phyloP scores from a whole-genome alignment of 495 filamentous ascomycete species.

The Penicillium macrosclerotiorum region DNA sequence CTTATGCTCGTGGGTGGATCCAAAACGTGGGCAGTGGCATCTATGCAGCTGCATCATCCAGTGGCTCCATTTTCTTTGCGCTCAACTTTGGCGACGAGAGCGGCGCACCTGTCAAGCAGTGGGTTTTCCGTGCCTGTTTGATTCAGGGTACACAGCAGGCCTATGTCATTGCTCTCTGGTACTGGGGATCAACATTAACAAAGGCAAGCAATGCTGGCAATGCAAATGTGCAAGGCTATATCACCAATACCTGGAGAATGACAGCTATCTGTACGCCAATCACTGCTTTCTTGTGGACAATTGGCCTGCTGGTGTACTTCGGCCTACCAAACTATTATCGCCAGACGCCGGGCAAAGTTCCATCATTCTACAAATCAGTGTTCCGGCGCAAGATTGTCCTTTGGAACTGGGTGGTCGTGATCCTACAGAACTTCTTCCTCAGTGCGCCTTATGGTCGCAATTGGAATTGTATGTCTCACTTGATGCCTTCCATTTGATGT shows the following conservation, averaged over 20 bases:
- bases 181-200: slow-evolving; percentile 48
- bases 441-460: slow-evolving; percentile 51
- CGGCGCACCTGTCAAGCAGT: slow-evolving; percentile 47
- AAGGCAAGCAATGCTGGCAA: slow-evolving; percentile 35
- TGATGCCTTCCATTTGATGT: neutral
- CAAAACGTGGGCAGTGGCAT: slow-evolving; percentile 48
- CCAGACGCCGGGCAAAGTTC: slow-evolving; percentile 65
- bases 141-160: slow-evolving; percentile 52
- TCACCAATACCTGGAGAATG: slow-evolving; percentile 48
- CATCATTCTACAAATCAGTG: slow-evolving; percentile 51
- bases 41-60: slow-evolving; percentile 49
- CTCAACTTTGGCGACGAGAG: slow-evolving; percentile 53
- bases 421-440: slow-evolving; percentile 50
- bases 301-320: slow-evolving; percentile 43
- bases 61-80: slow-evolving; percentile 50
- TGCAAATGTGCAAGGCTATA: slow-evolving; percentile 29
- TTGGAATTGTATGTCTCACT: slow-evolving; percentile 42
- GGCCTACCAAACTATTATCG: slow-evolving; percentile 52
- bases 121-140: slow-evolving; percentile 52
- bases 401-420: slow-evolving; percentile 49
- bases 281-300: slow-evolving; percentile 38
- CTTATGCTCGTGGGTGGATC: slow-evolving; percentile 45
- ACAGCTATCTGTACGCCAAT: slow-evolving; percentile 46
- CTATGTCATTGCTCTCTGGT: slow-evolving; percentile 53
- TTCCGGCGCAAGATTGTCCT: slow-evolving; percentile 49